These are phyloP conservation scores for Chrysoporthe austroafricana DNA, from an alignment of 2,329 filamentous ascomycete species.

Conservation along the genomic window DNA sequence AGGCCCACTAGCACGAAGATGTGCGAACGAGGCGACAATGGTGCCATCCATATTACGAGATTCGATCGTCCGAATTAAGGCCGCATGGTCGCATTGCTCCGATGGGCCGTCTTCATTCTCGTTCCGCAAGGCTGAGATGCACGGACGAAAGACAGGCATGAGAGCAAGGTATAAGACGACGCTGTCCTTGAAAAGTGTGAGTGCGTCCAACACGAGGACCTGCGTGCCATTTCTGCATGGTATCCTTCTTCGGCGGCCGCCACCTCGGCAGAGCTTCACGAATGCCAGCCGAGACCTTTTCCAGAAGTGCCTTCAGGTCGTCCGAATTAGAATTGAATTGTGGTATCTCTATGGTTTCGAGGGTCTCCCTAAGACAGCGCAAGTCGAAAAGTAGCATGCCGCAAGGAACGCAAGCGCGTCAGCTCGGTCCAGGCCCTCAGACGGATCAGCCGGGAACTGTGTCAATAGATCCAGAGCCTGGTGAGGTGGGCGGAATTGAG, in stretches of 20 bases:
- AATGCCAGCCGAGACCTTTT: background rate
- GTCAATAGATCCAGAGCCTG: constrained; percentile 45
- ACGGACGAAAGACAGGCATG: background rate
- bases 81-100: too few relatives aligned
- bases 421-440: background rate
- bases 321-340: background rate
- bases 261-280: background rate
- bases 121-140: background rate
- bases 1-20: background rate
- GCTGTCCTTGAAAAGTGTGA: background rate
- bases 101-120: background rate
- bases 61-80: background rate
- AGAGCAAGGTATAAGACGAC: background rate
- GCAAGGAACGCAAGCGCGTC: background rate
- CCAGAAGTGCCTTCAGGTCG: background rate
- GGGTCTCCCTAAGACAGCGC: background rate
- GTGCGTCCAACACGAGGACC: background rate
- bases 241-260: background rate
- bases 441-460: constrained; percentile 38
- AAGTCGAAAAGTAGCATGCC: background rate
- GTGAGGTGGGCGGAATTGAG: constrained; percentile 42
- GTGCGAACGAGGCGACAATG: background rate
- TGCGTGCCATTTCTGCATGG: background rate
- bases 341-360: constrained; percentile 9
- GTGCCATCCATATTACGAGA: background rate